Percentiles rank a stretch among this genome's conserved stretches.
Conservation (phyloP, 306 rosid species). For the Gillenia trifoliata region DNA sequence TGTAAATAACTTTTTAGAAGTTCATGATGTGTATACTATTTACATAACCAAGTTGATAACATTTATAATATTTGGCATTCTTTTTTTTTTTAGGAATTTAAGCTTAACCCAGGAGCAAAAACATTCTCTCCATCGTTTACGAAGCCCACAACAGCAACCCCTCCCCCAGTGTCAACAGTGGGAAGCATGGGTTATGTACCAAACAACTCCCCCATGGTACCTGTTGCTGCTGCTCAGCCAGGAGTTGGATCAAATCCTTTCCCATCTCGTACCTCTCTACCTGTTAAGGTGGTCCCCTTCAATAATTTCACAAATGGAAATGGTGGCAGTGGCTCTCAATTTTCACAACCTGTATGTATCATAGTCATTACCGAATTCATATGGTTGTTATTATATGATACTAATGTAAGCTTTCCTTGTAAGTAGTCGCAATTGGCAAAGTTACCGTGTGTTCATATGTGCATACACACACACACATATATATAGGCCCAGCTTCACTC, state of each 20-base stretch:
- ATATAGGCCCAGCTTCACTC: background rate
- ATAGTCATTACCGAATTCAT: constrained; percentile 7
- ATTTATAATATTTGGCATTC: constrained; percentile 12
- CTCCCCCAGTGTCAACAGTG: constrained; percentile 41
- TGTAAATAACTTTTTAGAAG: constrained; percentile 8
- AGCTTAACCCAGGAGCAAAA: constrained; percentile 92
- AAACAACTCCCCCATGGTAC: constrained; percentile 41
- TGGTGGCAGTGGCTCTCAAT: constrained; percentile 63
- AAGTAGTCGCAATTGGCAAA: too few species aligned
- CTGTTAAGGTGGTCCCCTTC: constrained; percentile 61
- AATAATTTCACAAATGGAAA: constrained; percentile 54
- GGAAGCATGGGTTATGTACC: constrained; percentile 60
- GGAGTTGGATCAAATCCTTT: constrained; percentile 47
- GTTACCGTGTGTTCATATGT: background rate
- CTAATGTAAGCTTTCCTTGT: background rate
- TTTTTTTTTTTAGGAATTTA: constrained; percentile 66
- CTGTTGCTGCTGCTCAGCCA: constrained; percentile 53
- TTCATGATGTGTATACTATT: background rate
- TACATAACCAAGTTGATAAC: constrained; percentile 6
- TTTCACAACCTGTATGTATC: constrained; percentile 69
- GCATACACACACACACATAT: background rate
- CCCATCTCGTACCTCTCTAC: constrained; percentile 49
- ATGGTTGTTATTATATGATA: background rate
- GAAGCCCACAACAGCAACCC: constrained; percentile 33
- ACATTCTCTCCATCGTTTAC: constrained; percentile 65